phyloP scores from a whole-genome alignment of 805 yeast species.

The Jamesozyma hellenica region DNA sequence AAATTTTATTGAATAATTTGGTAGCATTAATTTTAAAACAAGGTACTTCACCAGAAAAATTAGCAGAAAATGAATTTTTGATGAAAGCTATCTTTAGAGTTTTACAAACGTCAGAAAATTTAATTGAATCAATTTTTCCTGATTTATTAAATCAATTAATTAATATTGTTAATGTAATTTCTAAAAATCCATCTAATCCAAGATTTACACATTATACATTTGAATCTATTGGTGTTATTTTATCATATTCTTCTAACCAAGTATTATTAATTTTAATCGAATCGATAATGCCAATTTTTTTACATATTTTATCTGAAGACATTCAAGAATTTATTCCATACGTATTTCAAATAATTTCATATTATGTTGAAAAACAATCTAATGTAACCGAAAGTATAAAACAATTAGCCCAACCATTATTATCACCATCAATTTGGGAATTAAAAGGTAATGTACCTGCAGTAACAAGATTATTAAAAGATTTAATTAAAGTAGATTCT shows the following conservation, averaged over 20 bases:
- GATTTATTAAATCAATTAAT: constrained; percentile 55
- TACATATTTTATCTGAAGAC: constrained; percentile 65
- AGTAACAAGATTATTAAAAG: constrained; percentile 64
- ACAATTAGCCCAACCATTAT: constrained; percentile 64
- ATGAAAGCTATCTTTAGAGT: constrained; percentile 85
- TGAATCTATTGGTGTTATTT: constrained; percentile 72
- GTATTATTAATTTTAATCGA: constrained; percentile 28
- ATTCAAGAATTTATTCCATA: constrained; percentile 93
- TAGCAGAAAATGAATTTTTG: constrained; percentile 90
- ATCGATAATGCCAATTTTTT: constrained; percentile 53
- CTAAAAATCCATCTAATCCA: constrained; percentile 92
- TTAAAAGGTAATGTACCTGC: constrained; percentile 89
- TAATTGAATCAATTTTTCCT: constrained; percentile 37
- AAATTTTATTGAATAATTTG: constrained; percentile 52
- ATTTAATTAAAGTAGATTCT: constrained; percentile 41
- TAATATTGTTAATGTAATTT: constrained; percentile 55
- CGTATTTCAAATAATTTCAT: constrained; percentile 82
- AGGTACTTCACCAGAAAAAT: constrained; percentile 67
- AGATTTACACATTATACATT: constrained; percentile 82
- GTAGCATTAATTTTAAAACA: constrained; percentile 56
- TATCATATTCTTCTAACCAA: constrained; percentile 39
- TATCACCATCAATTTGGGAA: constrained; percentile 93
- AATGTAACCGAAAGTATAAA: constrained; percentile 56
- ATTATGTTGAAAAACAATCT: constrained; percentile 45
- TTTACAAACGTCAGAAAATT: constrained; percentile 59